Percentiles rank a stretch among this genome's conserved stretches.
Conservation (phyloP, 495 filamentous ascomycete genomes). For the Penicillium ochrochloron region DNA sequence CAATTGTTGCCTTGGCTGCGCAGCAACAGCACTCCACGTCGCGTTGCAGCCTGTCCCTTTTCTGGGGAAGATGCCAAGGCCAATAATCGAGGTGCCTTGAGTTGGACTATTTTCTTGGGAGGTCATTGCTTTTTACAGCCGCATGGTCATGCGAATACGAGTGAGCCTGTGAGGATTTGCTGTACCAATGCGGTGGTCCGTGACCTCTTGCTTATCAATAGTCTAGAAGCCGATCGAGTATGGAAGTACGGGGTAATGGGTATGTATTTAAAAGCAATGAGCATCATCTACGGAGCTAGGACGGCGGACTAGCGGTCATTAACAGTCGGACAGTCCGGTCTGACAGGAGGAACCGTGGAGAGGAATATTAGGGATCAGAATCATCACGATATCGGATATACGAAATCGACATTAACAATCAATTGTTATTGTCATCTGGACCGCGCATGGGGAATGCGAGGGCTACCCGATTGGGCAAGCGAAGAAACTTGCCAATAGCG, state of each 20-base stretch:
- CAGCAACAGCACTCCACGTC: slow-evolving; percentile 1
- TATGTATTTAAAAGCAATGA: neutral
- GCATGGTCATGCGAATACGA: slow-evolving; percentile 1
- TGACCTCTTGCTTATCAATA: neutral
- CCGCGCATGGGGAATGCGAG: neutral
- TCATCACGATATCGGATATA: neutral
- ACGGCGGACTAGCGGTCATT: neutral
- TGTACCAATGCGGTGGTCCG: neutral
- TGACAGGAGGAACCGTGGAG: neutral
- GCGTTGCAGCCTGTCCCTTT: neutral
- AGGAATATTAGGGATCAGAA: neutral
- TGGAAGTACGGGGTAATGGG: neutral
- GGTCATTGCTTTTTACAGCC: slow-evolving; percentile 5
- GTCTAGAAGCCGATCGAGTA: neutral
- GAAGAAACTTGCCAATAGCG: neutral
- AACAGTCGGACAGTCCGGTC: too few species aligned
- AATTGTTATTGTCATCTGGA: neutral
- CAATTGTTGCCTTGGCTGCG: slow-evolving; percentile 1
- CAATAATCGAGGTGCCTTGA: slow-evolving; percentile 1
- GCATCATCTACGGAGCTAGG: neutral
- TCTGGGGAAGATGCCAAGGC: slow-evolving; percentile 8
- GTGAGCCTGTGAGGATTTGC: neutral
- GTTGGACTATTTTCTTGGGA: neutral
- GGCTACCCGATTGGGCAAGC: neutral
- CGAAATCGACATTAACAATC: neutral